Base-by-base conservation (phyloP, 805 yeast genomes). In the Lachancea thermotolerans region DNA sequence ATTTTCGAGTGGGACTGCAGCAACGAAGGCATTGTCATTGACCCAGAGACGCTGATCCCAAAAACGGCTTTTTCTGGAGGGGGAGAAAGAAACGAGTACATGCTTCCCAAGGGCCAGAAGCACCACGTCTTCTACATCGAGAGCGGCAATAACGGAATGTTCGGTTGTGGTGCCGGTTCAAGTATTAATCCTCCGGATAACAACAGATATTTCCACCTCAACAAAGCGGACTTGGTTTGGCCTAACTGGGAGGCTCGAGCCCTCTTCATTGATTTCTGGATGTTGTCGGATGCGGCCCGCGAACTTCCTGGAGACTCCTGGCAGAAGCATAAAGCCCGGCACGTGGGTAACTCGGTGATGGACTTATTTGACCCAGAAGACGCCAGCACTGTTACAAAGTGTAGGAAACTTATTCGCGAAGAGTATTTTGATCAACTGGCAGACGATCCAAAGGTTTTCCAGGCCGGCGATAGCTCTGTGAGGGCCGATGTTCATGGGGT, bases 121-220 rank as follows among this genome's bases (percentile, higher is more conserved):
- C 73, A 77, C 53, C 85, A 84, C 59, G 61, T 62, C 2, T 87
- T 90, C 55, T 93, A 85, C 63, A 68, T 93, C 45, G 99, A 91
- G 63, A 81, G 88, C 59, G 85, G 93, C 10, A 91, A 96, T 62
- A 93, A 91, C 67, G 95, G 95, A 14, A 91, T 91, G 93, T 87
- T 85, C 62, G 96, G 96, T 10, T 77, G 79, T 50, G 83, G 85
- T 37, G 63, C 69, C 35, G 79, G 80, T 12, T 75, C 76, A 29
- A 72, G 67, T 41, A 85, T 83, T 25, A 71, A 71, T 46, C 86
- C 86, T 3, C 88, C 89, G 1, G 81, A 83, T 55, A 79, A 81
- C 17, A 81, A 86, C 63, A 72, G 86, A 47, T 80, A 74, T 62
- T 93, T 90, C 65, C 65, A 74, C 27, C 70, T 93, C 47, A 68